Evolutionary conservation across 257 asterid genomes (phyloP).

Genomic region (Striga asiatica): DNA sequence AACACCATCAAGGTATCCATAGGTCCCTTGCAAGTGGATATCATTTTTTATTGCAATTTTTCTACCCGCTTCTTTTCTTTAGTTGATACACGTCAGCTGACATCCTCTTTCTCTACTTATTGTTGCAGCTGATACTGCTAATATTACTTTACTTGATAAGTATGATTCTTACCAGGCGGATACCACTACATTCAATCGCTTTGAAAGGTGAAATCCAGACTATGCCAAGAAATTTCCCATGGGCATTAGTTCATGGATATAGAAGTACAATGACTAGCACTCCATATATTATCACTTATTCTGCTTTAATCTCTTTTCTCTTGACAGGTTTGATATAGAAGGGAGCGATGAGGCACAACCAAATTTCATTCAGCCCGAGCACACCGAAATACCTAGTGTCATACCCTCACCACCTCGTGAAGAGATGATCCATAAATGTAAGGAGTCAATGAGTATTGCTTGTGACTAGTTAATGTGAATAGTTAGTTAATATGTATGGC

Average conservation of each 20-base stretch:
- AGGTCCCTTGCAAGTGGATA: constrained; percentile 1
- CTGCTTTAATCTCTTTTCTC: constrained; percentile 10
- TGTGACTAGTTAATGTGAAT: constrained; percentile 8
- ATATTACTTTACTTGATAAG: constrained; percentile 58
- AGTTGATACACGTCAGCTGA: constrained; percentile 7
- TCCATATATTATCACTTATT: background rate
- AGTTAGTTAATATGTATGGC: background rate
- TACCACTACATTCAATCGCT: constrained; percentile 41
- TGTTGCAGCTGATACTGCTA: constrained; percentile 54
- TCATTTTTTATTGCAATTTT: background rate
- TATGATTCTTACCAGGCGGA: constrained; percentile 39
- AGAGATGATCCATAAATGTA: constrained; percentile 39
- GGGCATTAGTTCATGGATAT: background rate
- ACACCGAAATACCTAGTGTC: constrained; percentile 42
- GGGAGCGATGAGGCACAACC: constrained; percentile 55
- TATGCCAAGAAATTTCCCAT: constrained; percentile 8
- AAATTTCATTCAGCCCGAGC: constrained; percentile 45
- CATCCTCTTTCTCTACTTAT: constrained; percentile 8
- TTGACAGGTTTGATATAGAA: constrained; percentile 71
- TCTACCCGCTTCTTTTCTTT: background rate
- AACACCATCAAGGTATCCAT: constrained; percentile 71
- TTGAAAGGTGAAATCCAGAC: constrained; percentile 54
- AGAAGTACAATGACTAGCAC: background rate
- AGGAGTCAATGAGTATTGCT: constrained; percentile 15
- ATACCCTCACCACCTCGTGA: constrained; percentile 62